Percentiles rank a stretch among this genome's conserved stretches.
Conservation (phyloP, 148 eudicot species). For the Hydrangea macrophylla region DNA sequence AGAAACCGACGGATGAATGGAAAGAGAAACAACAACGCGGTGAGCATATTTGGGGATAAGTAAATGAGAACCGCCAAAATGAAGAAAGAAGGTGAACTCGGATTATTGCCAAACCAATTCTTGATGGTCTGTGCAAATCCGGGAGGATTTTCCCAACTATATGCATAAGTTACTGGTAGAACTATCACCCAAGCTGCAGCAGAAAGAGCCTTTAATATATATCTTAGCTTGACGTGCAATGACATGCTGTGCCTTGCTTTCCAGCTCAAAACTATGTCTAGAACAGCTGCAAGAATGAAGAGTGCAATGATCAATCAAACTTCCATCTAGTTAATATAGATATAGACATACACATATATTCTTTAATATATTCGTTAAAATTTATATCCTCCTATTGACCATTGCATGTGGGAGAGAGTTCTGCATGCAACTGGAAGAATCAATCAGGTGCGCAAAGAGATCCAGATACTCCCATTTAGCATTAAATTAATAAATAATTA, state of each 20-base stretch:
- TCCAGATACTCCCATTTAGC: no score
- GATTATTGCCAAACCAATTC: slow-evolving; percentile 51
- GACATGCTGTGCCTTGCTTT: slow-evolving; percentile 61
- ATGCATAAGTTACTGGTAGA: slow-evolving; percentile 62
- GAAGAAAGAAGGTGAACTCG: slow-evolving; percentile 50
- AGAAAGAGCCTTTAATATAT: slow-evolving; percentile 45
- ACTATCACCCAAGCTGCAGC: slow-evolving; percentile 66
- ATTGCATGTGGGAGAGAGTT: no score
- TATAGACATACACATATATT: no score
- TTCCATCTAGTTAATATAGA: background rate
- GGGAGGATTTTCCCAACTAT: slow-evolving; percentile 53
- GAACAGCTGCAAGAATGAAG: slow-evolving; percentile 39
- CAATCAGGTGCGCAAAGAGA: no score
- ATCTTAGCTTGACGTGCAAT: slow-evolving; percentile 53
- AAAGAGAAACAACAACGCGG: slow-evolving; percentile 50
- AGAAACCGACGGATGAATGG: slow-evolving; percentile 57
- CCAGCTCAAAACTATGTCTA: slow-evolving; percentile 57
- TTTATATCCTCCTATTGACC: no score
- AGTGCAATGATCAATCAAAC: slow-evolving; percentile 1
- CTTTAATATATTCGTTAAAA: no score
- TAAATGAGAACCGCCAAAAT: slow-evolving; percentile 56
- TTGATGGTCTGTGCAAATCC: slow-evolving; percentile 54
- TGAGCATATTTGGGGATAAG: slow-evolving; percentile 60
- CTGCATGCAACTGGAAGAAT: no score
- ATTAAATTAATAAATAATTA: no score